Evolutionary conservation across 2,329 filamentous ascomycete species (phyloP).

Genomic region (Acephala macrosclerotiorum): DNA sequence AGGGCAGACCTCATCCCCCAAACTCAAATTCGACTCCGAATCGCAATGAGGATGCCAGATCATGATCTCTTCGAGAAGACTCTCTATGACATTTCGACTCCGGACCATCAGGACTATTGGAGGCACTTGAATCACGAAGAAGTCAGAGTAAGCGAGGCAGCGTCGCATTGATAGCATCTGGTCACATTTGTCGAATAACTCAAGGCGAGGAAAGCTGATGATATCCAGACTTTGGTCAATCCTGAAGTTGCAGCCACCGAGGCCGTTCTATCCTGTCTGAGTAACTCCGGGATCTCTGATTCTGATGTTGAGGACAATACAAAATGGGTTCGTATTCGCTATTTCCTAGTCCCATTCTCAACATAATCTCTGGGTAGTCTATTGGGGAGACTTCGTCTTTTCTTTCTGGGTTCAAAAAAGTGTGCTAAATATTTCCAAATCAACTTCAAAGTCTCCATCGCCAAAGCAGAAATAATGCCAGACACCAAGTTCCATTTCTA

Average conservation of each 20-base stretch:
- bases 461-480: slow-evolving; percentile 41
- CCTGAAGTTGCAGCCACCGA: slow-evolving; percentile 58
- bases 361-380: not conserved
- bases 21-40: slow-evolving; percentile 32
- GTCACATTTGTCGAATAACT: not conserved
- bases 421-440: slow-evolving; percentile 31
- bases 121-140: slow-evolving; percentile 58
- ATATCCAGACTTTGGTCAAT: slow-evolving; percentile 51
- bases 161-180: not conserved
- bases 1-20: slow-evolving; percentile 30
- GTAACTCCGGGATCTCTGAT: slow-evolving; percentile 55
- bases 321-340: slow-evolving; percentile 53
- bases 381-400: not conserved
- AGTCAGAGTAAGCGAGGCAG: slow-evolving; percentile 46
- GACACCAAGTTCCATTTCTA: slow-evolving; percentile 47
- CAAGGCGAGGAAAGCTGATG: not conserved
- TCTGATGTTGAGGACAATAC: slow-evolving; percentile 57
- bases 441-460: slow-evolving; percentile 39
- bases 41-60: slow-evolving; percentile 51
- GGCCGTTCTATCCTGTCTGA: slow-evolving; percentile 62
- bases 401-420: not conserved
- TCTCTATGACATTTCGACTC: slow-evolving; percentile 51
- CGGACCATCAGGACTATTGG: slow-evolving; percentile 59
- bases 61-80: slow-evolving; percentile 52
- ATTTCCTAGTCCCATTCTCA: not conserved